Percentiles rank a stretch among this genome's conserved stretches.
Evolutionary conservation across 2,329 filamentous ascomycete species (phyloP).

Genomic region (Fusarium acutatum): DNA sequence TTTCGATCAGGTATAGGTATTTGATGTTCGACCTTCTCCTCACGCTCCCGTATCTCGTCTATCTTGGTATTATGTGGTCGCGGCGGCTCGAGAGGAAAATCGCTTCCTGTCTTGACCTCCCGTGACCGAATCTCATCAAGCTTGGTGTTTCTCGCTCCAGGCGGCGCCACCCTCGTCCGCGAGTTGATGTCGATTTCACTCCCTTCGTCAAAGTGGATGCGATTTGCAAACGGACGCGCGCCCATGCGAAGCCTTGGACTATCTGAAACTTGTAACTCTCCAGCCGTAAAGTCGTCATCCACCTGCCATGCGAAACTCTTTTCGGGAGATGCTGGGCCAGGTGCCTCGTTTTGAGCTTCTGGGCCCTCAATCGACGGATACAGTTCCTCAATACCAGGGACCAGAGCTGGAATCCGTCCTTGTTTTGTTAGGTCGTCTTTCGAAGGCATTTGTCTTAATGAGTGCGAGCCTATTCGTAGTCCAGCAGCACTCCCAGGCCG

Average conservation of each 20-base stretch:
- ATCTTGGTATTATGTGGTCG: constrained; percentile 43
- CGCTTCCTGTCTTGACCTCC: constrained; percentile 49
- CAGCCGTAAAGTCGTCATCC: constrained; percentile 66
- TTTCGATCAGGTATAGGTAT: constrained; percentile 45
- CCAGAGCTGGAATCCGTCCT: constrained; percentile 49
- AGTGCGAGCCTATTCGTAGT: constrained; percentile 11
- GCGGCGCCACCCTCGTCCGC: constrained; percentile 39
- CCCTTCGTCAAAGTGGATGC: constrained; percentile 45
- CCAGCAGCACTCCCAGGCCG: constrained; percentile 10
- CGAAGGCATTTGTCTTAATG: constrained; percentile 31
- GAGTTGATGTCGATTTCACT: constrained; percentile 44
- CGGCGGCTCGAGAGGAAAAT: constrained; percentile 32
- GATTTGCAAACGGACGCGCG: constrained; percentile 48
- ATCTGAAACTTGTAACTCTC: constrained; percentile 63
- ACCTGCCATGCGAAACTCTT: constrained; percentile 65
- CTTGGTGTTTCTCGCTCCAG: constrained; percentile 51
- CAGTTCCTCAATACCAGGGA: constrained; percentile 50
- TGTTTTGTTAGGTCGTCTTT: constrained; percentile 41
- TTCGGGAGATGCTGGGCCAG: constrained; percentile 51
- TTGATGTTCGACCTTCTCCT: constrained; percentile 44
- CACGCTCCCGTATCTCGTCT: constrained; percentile 49
- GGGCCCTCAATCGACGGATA: constrained; percentile 46
- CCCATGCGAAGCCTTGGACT: constrained; percentile 61
- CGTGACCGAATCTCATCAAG: constrained; percentile 56
- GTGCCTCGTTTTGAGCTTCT: constrained; percentile 2